These are phyloP conservation scores for Stentor roeselii DNA, from an alignment of 73 alveolate genomes.

Conservation along the genomic window DNA sequence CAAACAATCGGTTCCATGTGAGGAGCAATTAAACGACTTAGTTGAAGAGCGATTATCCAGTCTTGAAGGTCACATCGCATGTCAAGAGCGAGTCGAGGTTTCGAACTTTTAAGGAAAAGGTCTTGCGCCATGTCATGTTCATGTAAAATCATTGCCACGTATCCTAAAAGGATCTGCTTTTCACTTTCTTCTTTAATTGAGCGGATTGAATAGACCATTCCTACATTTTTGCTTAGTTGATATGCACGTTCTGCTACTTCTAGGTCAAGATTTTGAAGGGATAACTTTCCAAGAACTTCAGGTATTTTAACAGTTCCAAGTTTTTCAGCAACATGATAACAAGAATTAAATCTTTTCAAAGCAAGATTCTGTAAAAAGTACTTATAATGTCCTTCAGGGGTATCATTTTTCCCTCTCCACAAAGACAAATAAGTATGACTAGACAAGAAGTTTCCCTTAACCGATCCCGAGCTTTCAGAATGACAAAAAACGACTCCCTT, in stretches of 20 bases:
- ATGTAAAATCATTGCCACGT: conserved; percentile 91
- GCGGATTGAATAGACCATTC: conserved; percentile 88
- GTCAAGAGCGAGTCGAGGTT: conserved; percentile 92
- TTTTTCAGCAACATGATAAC: conserved; percentile 74
- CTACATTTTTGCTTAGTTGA: conserved; percentile 75
- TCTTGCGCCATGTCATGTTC: conserved; percentile 93
- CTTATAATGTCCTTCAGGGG: conserved; percentile 94
- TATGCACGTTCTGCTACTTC: conserved; percentile 90
- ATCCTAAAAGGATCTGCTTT: conserved; percentile 87
- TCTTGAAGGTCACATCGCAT: conserved; percentile 91
- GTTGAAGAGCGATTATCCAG: conserved; percentile 91
- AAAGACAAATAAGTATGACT: conserved; percentile 81
- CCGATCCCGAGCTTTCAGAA: conserved; percentile 62
- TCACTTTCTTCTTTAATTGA: conserved; percentile 87
- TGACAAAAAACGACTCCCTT: conserved; percentile 72
- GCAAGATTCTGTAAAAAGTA: conserved; percentile 88
- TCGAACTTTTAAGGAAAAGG: conserved; percentile 79
- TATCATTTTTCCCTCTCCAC: conserved; percentile 88
- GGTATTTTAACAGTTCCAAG: conserved; percentile 63
- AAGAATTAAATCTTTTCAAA: conserved; percentile 65
- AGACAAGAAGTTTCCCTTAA: conserved; percentile 70
- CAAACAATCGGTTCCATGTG: conserved; percentile 89
- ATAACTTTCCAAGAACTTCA: conserved; percentile 86
- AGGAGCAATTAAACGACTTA: conserved; percentile 83
- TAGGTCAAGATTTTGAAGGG: conserved; percentile 85